phyloP scores from a whole-genome alignment of 2,329 filamentous ascomycete species.

The Lasiodiplodia sp. region DNA sequence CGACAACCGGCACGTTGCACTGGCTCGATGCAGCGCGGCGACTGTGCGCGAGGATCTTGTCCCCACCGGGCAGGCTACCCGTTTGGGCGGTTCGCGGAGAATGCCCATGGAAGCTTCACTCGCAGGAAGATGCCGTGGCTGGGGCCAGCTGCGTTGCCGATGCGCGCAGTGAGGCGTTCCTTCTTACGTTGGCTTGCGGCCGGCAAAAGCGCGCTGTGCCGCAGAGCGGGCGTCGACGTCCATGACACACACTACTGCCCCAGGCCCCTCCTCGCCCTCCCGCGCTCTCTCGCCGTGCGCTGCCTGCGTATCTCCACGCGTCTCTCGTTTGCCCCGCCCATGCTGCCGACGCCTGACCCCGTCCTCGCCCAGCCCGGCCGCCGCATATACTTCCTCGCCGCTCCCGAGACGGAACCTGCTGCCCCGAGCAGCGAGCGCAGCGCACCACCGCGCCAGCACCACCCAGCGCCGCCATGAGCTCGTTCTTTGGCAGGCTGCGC shows the following conservation, averaged over 20 bases:
- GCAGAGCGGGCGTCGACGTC: constrained; percentile 21
- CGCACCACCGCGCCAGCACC: constrained; percentile 12
- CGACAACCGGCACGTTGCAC: constrained; percentile 16
- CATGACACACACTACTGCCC: constrained; percentile 18
- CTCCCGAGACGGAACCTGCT: constrained; percentile 21
- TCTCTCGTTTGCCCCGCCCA: constrained; percentile 25
- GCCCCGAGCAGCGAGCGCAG: constrained; percentile 24
- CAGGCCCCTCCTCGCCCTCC: constrained; percentile 15
- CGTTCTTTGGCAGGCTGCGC: constrained; percentile 63
- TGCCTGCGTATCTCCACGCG: constrained; percentile 6
- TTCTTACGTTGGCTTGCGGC: constrained; percentile 24
- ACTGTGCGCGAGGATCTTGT: constrained; percentile 25
- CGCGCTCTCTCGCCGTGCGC: constrained; percentile 7
- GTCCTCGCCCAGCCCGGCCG: constrained; percentile 11
- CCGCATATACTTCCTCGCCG: background rate
- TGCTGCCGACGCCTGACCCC: constrained; percentile 5
- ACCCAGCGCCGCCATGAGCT: constrained; percentile 52
- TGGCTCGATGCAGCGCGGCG: constrained; percentile 6
- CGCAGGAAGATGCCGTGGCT: constrained; percentile 27
- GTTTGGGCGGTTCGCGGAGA: constrained; percentile 25
- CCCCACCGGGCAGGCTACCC: constrained; percentile 22
- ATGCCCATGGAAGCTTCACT: constrained; percentile 26
- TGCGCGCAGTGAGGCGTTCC: constrained; percentile 20
- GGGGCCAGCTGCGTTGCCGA: constrained; percentile 21
- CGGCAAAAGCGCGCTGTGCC: constrained; percentile 26